phyloP scores from a whole-genome alignment of 2,329 filamentous ascomycete genomes.

The Penicillium janthinellum region DNA sequence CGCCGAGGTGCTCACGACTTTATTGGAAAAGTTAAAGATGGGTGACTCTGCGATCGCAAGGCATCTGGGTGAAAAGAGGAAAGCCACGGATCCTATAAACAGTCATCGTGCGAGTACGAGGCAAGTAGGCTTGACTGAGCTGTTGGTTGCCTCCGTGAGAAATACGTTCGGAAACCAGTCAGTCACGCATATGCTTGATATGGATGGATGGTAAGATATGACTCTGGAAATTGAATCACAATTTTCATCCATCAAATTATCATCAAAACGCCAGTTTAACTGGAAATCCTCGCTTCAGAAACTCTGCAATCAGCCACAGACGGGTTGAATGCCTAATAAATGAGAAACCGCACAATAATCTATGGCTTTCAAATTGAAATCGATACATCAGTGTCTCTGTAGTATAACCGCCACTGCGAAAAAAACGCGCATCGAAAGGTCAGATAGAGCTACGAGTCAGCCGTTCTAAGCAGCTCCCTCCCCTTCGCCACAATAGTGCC shows the following conservation, averaged over 20 bases:
- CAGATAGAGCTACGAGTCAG: not conserved
- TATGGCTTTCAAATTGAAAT: not conserved
- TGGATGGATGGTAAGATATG: not conserved
- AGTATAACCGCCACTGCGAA: not conserved
- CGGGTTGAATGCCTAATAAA: no score
- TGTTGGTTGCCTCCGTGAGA: not conserved
- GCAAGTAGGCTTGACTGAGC: not conserved
- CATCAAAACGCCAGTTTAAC: no score
- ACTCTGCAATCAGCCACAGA: no score
- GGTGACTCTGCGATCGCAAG: not conserved
- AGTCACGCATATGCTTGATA: not conserved
- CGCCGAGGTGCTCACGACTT: not conserved
- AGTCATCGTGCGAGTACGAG: not conserved
- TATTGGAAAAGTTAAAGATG: not conserved
- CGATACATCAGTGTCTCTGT: not conserved
- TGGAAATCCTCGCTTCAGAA: no score
- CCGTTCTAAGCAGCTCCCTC: not conserved
- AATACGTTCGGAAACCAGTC: not conserved
- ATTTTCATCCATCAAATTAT: no score
- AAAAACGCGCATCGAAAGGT: not conserved
- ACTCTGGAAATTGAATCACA: not conserved
- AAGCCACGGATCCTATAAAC: not conserved
- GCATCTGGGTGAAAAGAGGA: not conserved
- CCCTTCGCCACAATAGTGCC: not conserved
- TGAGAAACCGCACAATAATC: not conserved